Evolutionary conservation across 768 basidiomycete genomes (phyloP).

Genomic region (Boletus barrowsii): DNA sequence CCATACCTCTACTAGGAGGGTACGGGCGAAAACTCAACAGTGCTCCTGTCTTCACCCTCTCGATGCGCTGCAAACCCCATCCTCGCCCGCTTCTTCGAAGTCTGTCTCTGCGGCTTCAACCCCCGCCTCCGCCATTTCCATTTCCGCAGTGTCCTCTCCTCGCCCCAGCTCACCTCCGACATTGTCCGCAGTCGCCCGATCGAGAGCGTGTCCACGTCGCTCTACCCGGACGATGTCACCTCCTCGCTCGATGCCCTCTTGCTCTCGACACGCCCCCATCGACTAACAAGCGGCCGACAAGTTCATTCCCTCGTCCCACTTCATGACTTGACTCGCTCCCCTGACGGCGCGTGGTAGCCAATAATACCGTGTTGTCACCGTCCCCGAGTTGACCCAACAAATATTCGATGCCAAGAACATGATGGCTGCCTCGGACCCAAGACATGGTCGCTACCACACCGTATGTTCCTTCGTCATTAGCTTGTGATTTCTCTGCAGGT

Average conservation of each 20-base stretch:
- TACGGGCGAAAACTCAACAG: too few species aligned
- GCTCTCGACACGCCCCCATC: conserved; percentile 32
- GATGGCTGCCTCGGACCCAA: conserved; percentile 98
- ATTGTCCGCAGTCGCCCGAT: conserved; percentile 49
- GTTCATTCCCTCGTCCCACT: conserved; percentile 98
- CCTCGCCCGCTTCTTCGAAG: too few species aligned
- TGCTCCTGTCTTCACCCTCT: too few species aligned
- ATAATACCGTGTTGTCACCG: conserved; percentile 94
- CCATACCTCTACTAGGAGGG: too few species aligned
- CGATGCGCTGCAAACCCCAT: too few species aligned
- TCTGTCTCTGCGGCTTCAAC: too few species aligned
- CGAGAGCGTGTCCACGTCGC: conserved; percentile 49
- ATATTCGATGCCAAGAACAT: conserved; percentile 99
- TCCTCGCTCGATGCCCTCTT: conserved; percentile 44
- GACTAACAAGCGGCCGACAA: conserved; percentile 27
- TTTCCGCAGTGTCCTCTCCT: conserved; percentile 55
- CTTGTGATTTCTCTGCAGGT: conserved; percentile 44
- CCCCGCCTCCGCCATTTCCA: conserved; percentile 45
- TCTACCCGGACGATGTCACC: conserved; percentile 41
- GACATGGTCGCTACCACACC: conserved; percentile 96
- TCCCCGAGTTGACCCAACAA: conserved; percentile 96
- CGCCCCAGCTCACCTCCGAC: conserved; percentile 42
- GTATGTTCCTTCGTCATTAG: conserved; percentile 38
- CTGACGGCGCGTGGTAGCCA: conserved; percentile 91
- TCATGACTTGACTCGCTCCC: conserved; percentile 96